Evolutionary conservation across 352 stramenopile genomes (phyloP), one percentile per base, ranked within the genome.

Genomic region (Aphanomyces euteiches): DNA sequence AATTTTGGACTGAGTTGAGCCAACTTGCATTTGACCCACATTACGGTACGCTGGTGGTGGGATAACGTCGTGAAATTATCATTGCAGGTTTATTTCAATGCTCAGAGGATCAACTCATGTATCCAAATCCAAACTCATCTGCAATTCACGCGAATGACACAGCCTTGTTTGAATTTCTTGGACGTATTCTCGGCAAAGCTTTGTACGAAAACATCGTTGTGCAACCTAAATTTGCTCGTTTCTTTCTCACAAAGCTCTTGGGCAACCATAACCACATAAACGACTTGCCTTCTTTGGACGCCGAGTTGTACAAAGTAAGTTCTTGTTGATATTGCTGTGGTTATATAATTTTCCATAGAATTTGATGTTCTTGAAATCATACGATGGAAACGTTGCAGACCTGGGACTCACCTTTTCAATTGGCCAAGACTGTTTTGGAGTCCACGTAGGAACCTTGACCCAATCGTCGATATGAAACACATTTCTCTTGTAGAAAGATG

Each of bases 161-260:
- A 73, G 78, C 98, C 56, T 79, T 98, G 13, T 98, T 98, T 78
- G 83, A 96, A 74, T 99, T 99, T 72, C 78, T 98, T 3, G 96
- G 96, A 15, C 79, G 89, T 34, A 94, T 98, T 53, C 66, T 98
- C 13, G 97, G 91, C 40, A 99, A 99, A 73, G 93, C 96, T 17
- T 71, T 98, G n/a, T 98, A 96, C 73, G 96, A 99, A 85, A 90
- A 88, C 7, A 97, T 99, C 59, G 92, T 97, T 34, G 91, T 99
- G 7, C 81, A 98, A 72, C 96, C 96, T 15, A 90, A 96, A 54
- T 99, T 99, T 77, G 91, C 96, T 8, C 92, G 96, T 68, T 98
- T 98, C 69, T 99, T 99, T 74, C 80, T 99, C 1, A 90, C 86
- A 7, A 96, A 98, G 65, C 81, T 98, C 38, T 77, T 98, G 15